Conservation (phyloP, 495 filamentous ascomycete genomes). For the Collariella sp. region DNA sequence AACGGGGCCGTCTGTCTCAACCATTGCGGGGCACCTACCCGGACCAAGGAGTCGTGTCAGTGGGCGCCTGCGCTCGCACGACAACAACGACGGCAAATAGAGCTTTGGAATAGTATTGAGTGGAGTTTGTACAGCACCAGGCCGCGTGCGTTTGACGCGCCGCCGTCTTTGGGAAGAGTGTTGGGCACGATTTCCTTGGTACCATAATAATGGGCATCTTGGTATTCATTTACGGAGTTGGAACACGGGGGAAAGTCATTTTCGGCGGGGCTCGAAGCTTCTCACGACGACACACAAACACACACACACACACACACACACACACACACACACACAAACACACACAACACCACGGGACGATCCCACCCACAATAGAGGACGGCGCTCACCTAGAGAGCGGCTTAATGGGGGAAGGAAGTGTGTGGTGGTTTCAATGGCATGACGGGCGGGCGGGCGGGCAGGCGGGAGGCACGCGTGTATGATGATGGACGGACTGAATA, state of each 20-base stretch:
- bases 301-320: no score
- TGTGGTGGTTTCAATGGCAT: slow-evolving; percentile 1
- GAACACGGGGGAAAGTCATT: slow-evolving; percentile 20
- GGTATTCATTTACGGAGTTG: slow-evolving; percentile 31
- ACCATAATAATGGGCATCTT: slow-evolving; percentile 25
- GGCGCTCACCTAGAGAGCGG: background rate
- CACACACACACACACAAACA: no score
- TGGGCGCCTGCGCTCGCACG: background rate
- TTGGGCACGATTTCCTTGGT: slow-evolving; percentile 3
- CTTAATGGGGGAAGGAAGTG: background rate
- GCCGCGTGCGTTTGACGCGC: background rate
- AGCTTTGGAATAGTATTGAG: slow-evolving; percentile 1
- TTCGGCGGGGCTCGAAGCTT: slow-evolving; percentile 15
- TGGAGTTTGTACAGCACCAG: background rate
- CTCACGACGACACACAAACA: slow-evolving; percentile 22
- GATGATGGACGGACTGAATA: slow-evolving; percentile 5
- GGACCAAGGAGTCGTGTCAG: background rate
- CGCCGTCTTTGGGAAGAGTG: background rate
- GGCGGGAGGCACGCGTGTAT: no score
- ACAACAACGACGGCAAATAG: background rate
- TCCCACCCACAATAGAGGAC: background rate
- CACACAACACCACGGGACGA: no score
- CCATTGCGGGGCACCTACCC: background rate
- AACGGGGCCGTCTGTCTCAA: no score
- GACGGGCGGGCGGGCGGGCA: slow-evolving; percentile 11